Percentiles rank a stretch among this genome's conserved stretches.
Conservation (phyloP, 305 asterid genomes). For the Ilex paraguariensis region DNA sequence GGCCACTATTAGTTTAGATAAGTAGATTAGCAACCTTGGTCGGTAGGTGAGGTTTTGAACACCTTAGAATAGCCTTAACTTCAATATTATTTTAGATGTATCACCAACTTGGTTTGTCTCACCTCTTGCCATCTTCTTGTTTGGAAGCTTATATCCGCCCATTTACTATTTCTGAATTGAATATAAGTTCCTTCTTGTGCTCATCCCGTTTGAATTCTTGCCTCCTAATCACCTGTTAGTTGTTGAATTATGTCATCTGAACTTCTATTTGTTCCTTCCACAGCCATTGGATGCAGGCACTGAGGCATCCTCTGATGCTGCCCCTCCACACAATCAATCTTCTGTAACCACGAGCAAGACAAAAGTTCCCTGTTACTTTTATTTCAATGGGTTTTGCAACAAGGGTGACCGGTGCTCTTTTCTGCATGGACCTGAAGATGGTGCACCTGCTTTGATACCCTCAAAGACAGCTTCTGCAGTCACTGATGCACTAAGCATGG, state of each 20-base stretch:
- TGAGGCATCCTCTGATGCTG: slow-evolving; percentile 20
- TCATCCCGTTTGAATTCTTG: no score
- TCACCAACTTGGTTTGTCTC: no score
- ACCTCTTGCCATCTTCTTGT: no score
- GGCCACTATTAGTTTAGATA: no score
- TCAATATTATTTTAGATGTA: no score
- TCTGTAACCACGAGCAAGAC: slow-evolving; percentile 24
- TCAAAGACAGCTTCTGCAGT: slow-evolving; percentile 17
- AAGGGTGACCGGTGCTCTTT: slow-evolving; percentile 36
- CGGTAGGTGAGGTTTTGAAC: no score
- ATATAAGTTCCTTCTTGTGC: no score
- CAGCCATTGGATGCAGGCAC: slow-evolving; percentile 32
- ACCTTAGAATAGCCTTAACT: no score
- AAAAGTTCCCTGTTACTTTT: slow-evolving; percentile 28
- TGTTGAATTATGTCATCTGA: background rate
- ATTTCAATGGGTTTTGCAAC: slow-evolving; percentile 32
- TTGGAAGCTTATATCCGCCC: no score
- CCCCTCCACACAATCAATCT: slow-evolving; percentile 14
- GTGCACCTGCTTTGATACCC: slow-evolving; percentile 11
- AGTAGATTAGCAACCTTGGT: no score
- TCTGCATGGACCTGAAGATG: slow-evolving; percentile 30
- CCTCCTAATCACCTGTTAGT: background rate
- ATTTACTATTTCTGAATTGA: no score
- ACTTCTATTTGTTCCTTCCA: slow-evolving; percentile 5
- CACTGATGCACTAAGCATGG: slow-evolving; percentile 11